Evolutionary conservation across 768 basidiomycete genomes (phyloP).

Genomic region (Coprinopsis marcescibilis): DNA sequence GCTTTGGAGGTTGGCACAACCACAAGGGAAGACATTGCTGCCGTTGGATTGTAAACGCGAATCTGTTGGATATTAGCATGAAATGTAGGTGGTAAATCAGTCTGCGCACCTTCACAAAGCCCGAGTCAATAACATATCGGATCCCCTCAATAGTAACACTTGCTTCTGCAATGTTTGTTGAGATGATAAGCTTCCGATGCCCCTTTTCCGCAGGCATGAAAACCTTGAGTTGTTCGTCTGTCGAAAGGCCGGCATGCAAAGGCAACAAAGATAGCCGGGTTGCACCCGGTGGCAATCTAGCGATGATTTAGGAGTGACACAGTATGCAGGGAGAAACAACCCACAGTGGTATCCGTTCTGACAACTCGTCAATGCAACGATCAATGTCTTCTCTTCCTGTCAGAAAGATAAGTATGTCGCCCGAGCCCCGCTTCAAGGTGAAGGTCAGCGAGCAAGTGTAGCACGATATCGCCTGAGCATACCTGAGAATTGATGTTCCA

Average conservation of each 20-base stretch:
- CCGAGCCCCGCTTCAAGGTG: conserved; percentile 60
- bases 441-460: conserved; percentile 5
- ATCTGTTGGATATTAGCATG: conserved; percentile 44
- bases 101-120: conserved; percentile 80
- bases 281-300: conserved; percentile 48
- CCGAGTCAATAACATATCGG: conserved; percentile 89
- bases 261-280: conserved; percentile 63
- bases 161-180: conserved; percentile 97
- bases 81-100: not conserved
- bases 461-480: conserved; percentile 9
- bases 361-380: conserved; percentile 70
- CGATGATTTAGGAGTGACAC: not conserved
- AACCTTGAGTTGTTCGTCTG: conserved; percentile 80
- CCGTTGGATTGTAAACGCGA: conserved; percentile 83
- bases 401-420: conserved; percentile 91
- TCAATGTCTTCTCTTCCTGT: conserved; percentile 98
- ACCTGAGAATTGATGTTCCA: conserved; percentile 83
- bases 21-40: conserved; percentile 76
- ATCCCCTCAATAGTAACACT: conserved; percentile 97
- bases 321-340: conserved; percentile 8
- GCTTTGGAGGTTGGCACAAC: conserved; percentile 82
- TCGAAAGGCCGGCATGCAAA: conserved; percentile 84
- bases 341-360: conserved; percentile 74
- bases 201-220: conserved; percentile 76
- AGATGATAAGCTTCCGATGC: conserved; percentile 82